phyloP scores from a whole-genome alignment of 768 basidiomycete species.

The Pholiota conissans region DNA sequence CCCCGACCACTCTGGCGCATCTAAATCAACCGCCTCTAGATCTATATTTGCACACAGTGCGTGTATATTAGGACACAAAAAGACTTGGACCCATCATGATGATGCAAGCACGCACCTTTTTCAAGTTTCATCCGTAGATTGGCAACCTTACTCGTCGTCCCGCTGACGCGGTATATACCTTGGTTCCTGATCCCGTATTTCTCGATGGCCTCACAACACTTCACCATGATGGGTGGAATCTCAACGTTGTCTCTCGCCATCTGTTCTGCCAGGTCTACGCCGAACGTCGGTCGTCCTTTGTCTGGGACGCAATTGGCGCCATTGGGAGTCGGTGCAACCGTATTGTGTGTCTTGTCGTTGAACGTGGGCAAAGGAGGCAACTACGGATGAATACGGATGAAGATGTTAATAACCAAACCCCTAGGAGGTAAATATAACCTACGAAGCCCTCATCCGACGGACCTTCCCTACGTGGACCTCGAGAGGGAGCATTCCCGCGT shows the following conservation, averaged over 20 bases:
- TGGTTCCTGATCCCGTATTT: constrained; percentile 79
- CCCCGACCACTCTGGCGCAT: constrained; percentile 85
- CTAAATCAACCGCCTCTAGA: constrained; percentile 83
- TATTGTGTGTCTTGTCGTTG: constrained; percentile 19
- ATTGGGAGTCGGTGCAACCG: constrained; percentile 20
- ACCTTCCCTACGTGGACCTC: constrained; percentile 86
- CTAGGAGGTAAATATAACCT: constrained; percentile 32
- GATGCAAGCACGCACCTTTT: constrained; percentile 54
- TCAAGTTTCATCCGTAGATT: constrained; percentile 83
- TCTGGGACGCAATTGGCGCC: constrained; percentile 44
- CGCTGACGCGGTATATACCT: constrained; percentile 93
- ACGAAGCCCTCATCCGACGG: constrained; percentile 94
- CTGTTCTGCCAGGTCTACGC: constrained; percentile 89
- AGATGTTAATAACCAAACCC: constrained; percentile 5
- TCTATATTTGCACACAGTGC: constrained; percentile 42
- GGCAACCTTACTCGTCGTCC: constrained; percentile 84
- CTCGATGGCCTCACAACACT: constrained; percentile 92
- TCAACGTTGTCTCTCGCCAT: constrained; percentile 91
- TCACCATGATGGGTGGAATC: constrained; percentile 82
- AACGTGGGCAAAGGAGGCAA: constrained; percentile 60
- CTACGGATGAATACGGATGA: constrained; percentile 38
- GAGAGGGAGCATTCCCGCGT: constrained; percentile 55
- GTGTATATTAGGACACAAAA: not conserved
- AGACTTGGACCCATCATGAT: not conserved
- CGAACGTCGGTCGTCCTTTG: constrained; percentile 83